Conservation (phyloP, 2,329 filamentous ascomycete species). For the Aspergillus phoenicis region DNA sequence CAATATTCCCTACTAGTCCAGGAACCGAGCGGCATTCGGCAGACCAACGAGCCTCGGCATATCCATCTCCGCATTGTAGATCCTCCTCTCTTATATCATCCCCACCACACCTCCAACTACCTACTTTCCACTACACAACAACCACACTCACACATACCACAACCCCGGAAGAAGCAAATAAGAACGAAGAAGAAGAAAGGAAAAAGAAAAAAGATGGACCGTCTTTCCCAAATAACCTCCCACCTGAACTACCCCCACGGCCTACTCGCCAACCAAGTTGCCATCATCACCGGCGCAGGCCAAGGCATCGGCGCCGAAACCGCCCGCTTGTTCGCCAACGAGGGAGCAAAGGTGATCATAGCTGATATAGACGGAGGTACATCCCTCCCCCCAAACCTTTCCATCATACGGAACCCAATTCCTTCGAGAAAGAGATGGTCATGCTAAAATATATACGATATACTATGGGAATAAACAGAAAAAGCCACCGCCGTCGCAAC, state of each 20-base stretch:
- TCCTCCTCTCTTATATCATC: too few species aligned
- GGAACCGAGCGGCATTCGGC: too few species aligned
- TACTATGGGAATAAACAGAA: slow-evolving; percentile 46
- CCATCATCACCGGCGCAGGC: slow-evolving; percentile 83
- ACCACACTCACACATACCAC: neutral
- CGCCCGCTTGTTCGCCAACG: slow-evolving; percentile 79
- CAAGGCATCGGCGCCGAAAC: slow-evolving; percentile 88
- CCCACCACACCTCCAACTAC: too few species aligned
- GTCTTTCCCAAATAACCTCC: slow-evolving; percentile 70
- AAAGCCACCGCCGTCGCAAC: slow-evolving; percentile 71
- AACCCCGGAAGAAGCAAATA: too few species aligned
- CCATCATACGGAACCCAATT: too few species aligned
- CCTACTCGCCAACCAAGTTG: slow-evolving; percentile 75
- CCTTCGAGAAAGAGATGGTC: too few species aligned
- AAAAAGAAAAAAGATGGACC: slow-evolving; percentile 44
- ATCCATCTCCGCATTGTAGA: too few species aligned
- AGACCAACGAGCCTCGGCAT: too few species aligned
- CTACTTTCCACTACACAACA: neutral
- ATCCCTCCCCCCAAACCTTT: too few species aligned
- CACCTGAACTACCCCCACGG: slow-evolving; percentile 84
- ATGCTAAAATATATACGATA: neutral
- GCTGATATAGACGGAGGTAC: slow-evolving; percentile 78
- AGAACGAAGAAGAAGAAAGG: slow-evolving; percentile 1
- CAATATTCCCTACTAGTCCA: too few species aligned
- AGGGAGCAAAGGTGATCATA: slow-evolving; percentile 81